Percentiles rank a stretch among this genome's conserved stretches.
Evolutionary conservation across 2,329 filamentous ascomycete species (phyloP).

Genomic region (Leptographium lundbergii): DNA sequence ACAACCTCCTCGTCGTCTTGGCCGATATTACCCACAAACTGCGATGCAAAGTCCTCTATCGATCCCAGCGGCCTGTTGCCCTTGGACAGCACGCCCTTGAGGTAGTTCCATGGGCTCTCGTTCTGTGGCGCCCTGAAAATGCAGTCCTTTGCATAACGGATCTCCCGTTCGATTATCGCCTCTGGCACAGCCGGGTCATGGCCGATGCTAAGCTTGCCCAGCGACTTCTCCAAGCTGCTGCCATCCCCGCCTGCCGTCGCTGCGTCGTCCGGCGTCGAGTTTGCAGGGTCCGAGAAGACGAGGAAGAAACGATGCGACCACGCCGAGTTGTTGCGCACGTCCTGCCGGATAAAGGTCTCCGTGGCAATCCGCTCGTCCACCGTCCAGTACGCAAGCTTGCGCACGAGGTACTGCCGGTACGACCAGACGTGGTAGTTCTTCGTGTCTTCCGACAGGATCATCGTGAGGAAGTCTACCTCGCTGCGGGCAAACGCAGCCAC

Average conservation of each 20-base stretch:
- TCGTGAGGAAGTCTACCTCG: slow-evolving; percentile 63
- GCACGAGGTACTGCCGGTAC: slow-evolving; percentile 65
- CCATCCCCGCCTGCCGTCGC: not conserved
- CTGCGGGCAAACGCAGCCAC: slow-evolving; percentile 44
- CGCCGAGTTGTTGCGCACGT: slow-evolving; percentile 91
- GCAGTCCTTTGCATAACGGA: slow-evolving; percentile 60
- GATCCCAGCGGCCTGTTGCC: slow-evolving; percentile 37
- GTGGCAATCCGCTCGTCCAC: slow-evolving; percentile 57
- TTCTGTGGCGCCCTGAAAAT: slow-evolving; percentile 81
- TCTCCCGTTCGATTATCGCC: slow-evolving; percentile 58
- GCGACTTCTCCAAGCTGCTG: not conserved
- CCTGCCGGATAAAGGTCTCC: slow-evolving; percentile 59
- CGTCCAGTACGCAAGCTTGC: slow-evolving; percentile 52
- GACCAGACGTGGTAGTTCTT: slow-evolving; percentile 99
- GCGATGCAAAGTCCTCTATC: slow-evolving; percentile 34
- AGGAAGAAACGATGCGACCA: slow-evolving; percentile 97
- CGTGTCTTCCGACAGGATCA: slow-evolving; percentile 73
- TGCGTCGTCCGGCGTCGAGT: not conserved
- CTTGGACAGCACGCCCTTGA: slow-evolving; percentile 62
- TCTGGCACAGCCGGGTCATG: slow-evolving; percentile 44
- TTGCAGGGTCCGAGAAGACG: slow-evolving; percentile 55
- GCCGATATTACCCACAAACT: slow-evolving; percentile 38
- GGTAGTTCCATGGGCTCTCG: slow-evolving; percentile 86
- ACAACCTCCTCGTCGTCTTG: slow-evolving; percentile 36
- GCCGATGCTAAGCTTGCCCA: slow-evolving; percentile 33